Evolutionary conservation across 2,329 filamentous ascomycete genomes (phyloP).

Genomic region (Aspergillus ochraceus): DNA sequence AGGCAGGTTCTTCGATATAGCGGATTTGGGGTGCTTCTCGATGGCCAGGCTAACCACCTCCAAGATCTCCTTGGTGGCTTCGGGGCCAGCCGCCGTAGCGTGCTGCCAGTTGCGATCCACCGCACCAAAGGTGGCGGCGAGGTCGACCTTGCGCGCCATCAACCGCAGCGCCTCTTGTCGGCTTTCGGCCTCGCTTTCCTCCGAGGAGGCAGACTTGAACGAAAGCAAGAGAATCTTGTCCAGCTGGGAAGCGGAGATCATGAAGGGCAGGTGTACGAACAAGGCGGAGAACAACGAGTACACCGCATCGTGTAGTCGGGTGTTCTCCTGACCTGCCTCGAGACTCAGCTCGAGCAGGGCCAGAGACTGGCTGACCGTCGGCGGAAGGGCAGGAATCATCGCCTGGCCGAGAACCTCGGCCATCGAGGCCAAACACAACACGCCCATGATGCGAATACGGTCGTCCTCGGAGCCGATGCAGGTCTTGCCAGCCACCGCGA

Average conservation of each 20-base stretch:
- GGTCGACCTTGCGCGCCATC: conserved; percentile 73
- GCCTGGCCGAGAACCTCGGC: conserved; percentile 85
- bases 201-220: conserved; percentile 66
- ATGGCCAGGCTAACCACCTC: conserved; percentile 69
- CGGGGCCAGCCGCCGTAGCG: conserved; percentile 62
- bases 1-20: conserved; percentile 72
- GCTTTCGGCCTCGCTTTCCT: conserved; percentile 63
- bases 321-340: conserved; percentile 52
- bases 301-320: conserved; percentile 74
- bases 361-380: conserved; percentile 70
- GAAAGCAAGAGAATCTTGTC: conserved; percentile 71
- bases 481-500: conserved; percentile 71
- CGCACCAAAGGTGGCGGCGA: conserved; percentile 72
- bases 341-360: conserved; percentile 68
- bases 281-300: conserved; percentile 79
- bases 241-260: conserved; percentile 76
- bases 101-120: conserved; percentile 70
- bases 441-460: conserved; percentile 75
- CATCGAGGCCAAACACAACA: conserved; percentile 84
- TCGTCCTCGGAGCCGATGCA: conserved; percentile 74
- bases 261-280: conserved; percentile 82
- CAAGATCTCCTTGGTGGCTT: conserved; percentile 68
- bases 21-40: conserved; percentile 74
- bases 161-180: conserved; percentile 70
- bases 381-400: conserved; percentile 79